phyloP scores from a whole-genome alignment of 73 alveolate species.

The Tetrahymena malaccensis region DNA sequence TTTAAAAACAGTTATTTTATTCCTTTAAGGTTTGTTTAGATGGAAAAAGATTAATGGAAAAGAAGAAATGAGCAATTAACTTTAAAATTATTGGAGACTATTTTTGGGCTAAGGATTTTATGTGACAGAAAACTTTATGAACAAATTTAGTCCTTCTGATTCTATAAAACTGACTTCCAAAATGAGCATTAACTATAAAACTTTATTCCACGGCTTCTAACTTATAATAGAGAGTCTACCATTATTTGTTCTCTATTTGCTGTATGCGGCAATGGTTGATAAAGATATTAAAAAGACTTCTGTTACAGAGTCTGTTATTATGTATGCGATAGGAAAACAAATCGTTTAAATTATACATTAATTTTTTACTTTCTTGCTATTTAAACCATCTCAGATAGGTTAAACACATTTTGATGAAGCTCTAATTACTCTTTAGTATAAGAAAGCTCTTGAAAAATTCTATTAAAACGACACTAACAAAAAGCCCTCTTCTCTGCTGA shows the following conservation, averaged over 20 bases:
- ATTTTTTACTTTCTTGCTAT: neutral
- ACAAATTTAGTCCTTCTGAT: neutral
- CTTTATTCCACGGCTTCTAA: neutral
- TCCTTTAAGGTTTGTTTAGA: neutral
- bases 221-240: neutral
- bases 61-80: neutral
- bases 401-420: neutral
- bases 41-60: neutral
- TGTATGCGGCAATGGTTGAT: neutral
- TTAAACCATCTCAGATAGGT: neutral
- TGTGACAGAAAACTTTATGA: neutral
- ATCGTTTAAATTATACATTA: neutral
- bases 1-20: neutral
- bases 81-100: neutral
- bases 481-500: neutral
- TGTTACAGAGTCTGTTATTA: neutral
- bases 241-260: neutral
- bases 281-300: neutral
- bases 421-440: neutral
- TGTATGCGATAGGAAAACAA: neutral
- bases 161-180: neutral
- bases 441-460: neutral
- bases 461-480: neutral
- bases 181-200: neutral
- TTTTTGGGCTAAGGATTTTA: neutral